phyloP scores from a whole-genome alignment of 371 early-diverging fungal species.

The Parasitella parasitica region DNA sequence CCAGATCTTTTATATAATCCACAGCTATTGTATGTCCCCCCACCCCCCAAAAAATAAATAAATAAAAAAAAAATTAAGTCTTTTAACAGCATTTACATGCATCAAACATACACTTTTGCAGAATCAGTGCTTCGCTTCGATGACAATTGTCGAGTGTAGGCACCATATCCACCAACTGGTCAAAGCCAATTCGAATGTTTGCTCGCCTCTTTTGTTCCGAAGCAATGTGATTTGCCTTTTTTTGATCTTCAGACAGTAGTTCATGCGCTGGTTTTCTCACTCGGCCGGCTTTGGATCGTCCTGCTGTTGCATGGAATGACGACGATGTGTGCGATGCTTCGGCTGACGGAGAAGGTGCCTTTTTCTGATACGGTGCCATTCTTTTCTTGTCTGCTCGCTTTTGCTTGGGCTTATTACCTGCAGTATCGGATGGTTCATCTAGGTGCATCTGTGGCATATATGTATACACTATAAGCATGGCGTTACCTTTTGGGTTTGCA shows the following conservation, averaged over 20 bases:
- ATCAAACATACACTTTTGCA: slow-evolving; percentile 21
- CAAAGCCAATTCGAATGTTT: slow-evolving; percentile 79
- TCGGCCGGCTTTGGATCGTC: slow-evolving; percentile 11
- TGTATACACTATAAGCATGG: not conserved
- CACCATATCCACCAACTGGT: slow-evolving; percentile 73
- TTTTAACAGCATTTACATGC: not conserved
- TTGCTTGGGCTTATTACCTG: not conserved
- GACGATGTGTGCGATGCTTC: not conserved
- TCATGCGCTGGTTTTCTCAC: slow-evolving; percentile 49
- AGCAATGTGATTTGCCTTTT: slow-evolving; percentile 90
- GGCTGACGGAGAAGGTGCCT: not conserved
- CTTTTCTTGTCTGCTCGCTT: slow-evolving; percentile 2
- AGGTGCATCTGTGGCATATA: not conserved
- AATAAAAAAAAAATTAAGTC: not conserved
- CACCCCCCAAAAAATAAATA: not conserved
- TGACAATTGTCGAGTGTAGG: slow-evolving; percentile 62
- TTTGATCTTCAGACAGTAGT: slow-evolving; percentile 83
- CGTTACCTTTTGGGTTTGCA: not conserved
- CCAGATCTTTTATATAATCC: slow-evolving; percentile 17
- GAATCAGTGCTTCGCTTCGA: slow-evolving; percentile 51
- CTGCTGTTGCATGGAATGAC: not conserved
- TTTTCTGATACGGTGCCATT: not conserved
- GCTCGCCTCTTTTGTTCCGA: slow-evolving; percentile 86
- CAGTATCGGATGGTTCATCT: not conserved
- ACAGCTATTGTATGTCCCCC: slow-evolving; percentile 14